These are phyloP conservation scores for Tubosaeta brunneosetosa DNA, from an alignment of 768 basidiomycete species.

Conservation along the genomic window DNA sequence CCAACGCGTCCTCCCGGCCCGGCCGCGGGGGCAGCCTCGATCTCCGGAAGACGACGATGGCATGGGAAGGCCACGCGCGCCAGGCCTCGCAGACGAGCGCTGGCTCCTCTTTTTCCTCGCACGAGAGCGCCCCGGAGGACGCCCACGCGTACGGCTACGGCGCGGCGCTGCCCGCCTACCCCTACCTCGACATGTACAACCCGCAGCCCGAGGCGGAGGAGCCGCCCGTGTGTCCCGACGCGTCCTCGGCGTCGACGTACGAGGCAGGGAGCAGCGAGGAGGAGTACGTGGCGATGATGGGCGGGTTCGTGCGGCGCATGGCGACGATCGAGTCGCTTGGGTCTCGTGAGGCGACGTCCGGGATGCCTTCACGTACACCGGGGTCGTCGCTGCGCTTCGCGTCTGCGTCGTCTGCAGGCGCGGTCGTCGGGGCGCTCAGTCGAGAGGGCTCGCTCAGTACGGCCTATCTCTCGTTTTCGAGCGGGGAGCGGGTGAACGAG, in stretches of 20 bases:
- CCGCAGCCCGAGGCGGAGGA: no score
- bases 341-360: constrained; percentile 46
- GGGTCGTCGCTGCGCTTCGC: constrained; percentile 24
- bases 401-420: neutral
- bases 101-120: constrained; percentile 1
- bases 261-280: constrained; percentile 20
- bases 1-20: constrained; percentile 5
- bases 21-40: constrained; percentile 1
- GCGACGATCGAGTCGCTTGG: constrained; percentile 78
- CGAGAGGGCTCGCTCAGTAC: constrained; percentile 19
- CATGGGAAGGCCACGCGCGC: constrained; percentile 11
- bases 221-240: constrained; percentile 3
- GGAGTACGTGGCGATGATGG: constrained; percentile 52
- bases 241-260: constrained; percentile 10
- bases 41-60: neutral
- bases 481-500: constrained; percentile 24
- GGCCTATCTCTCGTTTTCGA: constrained; percentile 24
- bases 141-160: constrained; percentile 26
- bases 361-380: constrained; percentile 13
- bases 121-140: no score
- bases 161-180: constrained; percentile 21
- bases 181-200: constrained; percentile 31
- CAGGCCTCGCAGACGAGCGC: constrained; percentile 4
- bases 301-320: constrained; percentile 66
- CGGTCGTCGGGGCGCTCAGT: neutral